A percentile compares a stretch with the other conserved stretches of the same genome.
Evolutionary conservation across 2,329 filamentous ascomycete species (phyloP).

Genomic region (Aspergillus alliaceus): DNA sequence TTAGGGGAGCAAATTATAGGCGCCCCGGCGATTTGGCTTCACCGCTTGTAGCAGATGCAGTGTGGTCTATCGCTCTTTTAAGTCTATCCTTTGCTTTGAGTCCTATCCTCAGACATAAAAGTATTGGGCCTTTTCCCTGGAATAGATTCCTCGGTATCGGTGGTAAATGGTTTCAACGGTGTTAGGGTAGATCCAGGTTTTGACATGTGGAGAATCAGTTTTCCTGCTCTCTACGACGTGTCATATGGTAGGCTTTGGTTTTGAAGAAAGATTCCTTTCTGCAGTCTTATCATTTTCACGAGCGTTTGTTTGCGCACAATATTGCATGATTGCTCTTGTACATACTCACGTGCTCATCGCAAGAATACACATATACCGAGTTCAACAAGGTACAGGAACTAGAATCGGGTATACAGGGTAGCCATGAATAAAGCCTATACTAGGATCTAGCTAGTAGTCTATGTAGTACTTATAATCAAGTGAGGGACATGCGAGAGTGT

Average conservation of each 20-base stretch:
- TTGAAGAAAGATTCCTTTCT: neutral
- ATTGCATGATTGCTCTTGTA: conserved; percentile 4
- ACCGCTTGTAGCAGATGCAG: neutral
- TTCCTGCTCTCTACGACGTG: neutral
- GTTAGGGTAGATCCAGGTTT: conserved; percentile 1
- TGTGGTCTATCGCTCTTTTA: neutral
- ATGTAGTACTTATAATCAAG: no score
- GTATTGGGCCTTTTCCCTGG: neutral
- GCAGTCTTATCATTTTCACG: neutral
- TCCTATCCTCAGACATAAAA: neutral
- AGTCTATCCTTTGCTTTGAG: neutral
- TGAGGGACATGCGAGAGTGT: no score
- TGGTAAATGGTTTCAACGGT: conserved; percentile 2
- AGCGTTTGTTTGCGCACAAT: conserved; percentile 1
- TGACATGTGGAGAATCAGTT: conserved; percentile 3
- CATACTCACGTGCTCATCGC: conserved; percentile 2
- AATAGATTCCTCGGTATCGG: conserved; percentile 4
- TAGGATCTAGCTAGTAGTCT: neutral
- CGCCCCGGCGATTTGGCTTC: neutral
- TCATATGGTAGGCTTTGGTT: neutral
- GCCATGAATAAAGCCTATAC: neutral
- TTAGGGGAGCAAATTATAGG: neutral
- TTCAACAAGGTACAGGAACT: neutral
- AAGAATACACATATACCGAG: neutral
- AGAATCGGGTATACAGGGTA: neutral